Evolutionary conservation across 164 flowering plant genomes (phyloP).

Genomic region (Santalum album): DNA sequence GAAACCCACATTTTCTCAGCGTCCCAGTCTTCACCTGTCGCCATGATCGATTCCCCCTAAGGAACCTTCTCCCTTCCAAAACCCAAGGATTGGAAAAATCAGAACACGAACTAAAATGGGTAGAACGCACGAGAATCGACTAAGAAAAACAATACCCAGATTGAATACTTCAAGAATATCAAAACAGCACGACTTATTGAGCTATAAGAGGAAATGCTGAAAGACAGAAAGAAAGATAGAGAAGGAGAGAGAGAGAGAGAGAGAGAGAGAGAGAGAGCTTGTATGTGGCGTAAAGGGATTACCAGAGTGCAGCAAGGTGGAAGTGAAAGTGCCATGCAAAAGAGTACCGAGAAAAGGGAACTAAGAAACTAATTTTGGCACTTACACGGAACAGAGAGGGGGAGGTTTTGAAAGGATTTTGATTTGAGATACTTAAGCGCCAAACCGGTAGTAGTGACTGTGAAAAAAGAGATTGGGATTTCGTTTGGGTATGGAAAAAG

Average conservation of each 20-base stretch:
- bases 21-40: conserved; percentile 13
- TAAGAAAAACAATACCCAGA: background rate
- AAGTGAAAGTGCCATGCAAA: conserved; percentile 29
- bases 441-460: too few species aligned
- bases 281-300: background rate
- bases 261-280: too few species aligned
- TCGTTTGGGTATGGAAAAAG: too few species aligned
- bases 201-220: background rate
- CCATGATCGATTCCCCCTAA: conserved; percentile 7
- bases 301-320: conserved; percentile 5
- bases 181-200: too few species aligned
- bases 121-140: background rate
- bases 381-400: background rate
- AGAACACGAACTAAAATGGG: background rate
- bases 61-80: background rate
- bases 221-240: too few species aligned
- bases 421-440: too few species aligned
- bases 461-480: too few species aligned
- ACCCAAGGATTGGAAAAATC: background rate
- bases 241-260: too few species aligned
- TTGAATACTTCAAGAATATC: too few species aligned
- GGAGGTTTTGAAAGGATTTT: too few species aligned
- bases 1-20: conserved; percentile 21
- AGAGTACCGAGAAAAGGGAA: conserved; percentile 1
- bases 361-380: conserved; percentile 11